Percentiles rank a stretch among this genome's conserved stretches.
These are phyloP conservation scores for Lactifluus subvellereus DNA, from an alignment of 768 basidiomycete species.

Conservation along the genomic window DNA sequence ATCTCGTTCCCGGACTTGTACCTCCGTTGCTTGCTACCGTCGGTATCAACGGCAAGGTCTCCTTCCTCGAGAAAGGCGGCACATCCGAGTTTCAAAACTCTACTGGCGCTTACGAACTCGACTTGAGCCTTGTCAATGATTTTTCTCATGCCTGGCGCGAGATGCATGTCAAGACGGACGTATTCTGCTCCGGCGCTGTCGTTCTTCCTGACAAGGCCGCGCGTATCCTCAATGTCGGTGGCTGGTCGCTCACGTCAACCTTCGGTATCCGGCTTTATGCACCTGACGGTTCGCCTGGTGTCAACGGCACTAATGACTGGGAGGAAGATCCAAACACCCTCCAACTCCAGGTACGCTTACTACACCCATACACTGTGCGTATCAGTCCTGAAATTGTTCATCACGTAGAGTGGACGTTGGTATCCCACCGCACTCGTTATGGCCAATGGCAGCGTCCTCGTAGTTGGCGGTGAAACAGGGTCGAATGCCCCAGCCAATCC, in stretches of 20 bases:
- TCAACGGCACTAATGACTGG: slow-evolving; percentile 58
- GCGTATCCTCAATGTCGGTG: no score
- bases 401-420: slow-evolving; percentile 54
- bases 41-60: slow-evolving; percentile 76
- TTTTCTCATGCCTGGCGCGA: slow-evolving; percentile 55
- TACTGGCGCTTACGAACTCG: slow-evolving; percentile 76
- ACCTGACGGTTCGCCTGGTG: no score
- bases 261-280: no score
- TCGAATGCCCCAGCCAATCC: slow-evolving; percentile 54
- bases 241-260: no score
- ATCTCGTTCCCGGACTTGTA: slow-evolving; percentile 52
- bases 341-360: slow-evolving; percentile 47
- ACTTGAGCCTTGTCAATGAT: slow-evolving; percentile 47
- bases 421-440: slow-evolving; percentile 67
- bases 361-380: background rate
- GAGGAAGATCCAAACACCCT: slow-evolving; percentile 60
- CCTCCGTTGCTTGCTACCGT: slow-evolving; percentile 71
- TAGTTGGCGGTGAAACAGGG: slow-evolving; percentile 71
- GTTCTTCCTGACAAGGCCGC: slow-evolving; percentile 69
- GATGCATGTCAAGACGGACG: slow-evolving; percentile 72
- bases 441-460: slow-evolving; percentile 66
- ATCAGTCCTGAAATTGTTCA: background rate
- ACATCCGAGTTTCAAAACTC: slow-evolving; percentile 57
- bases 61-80: slow-evolving; percentile 69
- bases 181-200: slow-evolving; percentile 72